Base-by-base conservation (phyloP, 345 rosid genomes). In the Salix exigua region DNA sequence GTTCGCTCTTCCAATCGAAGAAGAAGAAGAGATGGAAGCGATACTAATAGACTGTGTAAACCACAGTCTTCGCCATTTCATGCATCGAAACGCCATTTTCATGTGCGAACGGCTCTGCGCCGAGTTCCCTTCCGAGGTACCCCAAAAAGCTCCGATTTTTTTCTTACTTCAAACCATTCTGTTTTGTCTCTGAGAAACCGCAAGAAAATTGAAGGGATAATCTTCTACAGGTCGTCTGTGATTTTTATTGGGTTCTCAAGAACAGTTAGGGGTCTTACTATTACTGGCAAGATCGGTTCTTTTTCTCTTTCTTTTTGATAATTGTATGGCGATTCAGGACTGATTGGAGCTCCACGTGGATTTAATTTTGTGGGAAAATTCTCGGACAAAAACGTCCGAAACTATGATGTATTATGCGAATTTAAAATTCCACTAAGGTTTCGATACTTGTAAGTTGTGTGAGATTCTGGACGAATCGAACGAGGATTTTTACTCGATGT, bases 61-160 rank as follows among this genome's bases (percentile, higher is more conserved):
- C 79, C 91, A 88, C 90, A 96, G 93, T 83, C 93, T 94, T 40
- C 95, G 96, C 69, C 86, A 91, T 77, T 94, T 96, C 85, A 89
- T 96, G 82, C 76, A 82, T 86, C 85, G 85, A 40, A 96, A 96
- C 86, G 93, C 98, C 81, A 88, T 91, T 78, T 96, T 96, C 89
- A 87, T 94, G 88, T 94, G 98, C 80, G 99, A 96, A 82, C 97
- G 98, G 63, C 97, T 96, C 82, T 92, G 92, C 72, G 97, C 98
- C n/a, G 99, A 96, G 89, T 96, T 91, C 79, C 98, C 98, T 40
- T 86, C 97, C 19, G 98, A 96, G 98, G 99, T 96, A n/a, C 46
- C 35, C 23, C 51, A 26, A 6, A 38, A 23, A 25, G 31, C n/a
- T 74, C 23, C 61, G 7, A 67, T 21, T 44, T 35, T 23, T 3